phyloP scores from a whole-genome alignment of 108 stramenopile genomes.

The Cyclotella choctawhatcheeana region DNA sequence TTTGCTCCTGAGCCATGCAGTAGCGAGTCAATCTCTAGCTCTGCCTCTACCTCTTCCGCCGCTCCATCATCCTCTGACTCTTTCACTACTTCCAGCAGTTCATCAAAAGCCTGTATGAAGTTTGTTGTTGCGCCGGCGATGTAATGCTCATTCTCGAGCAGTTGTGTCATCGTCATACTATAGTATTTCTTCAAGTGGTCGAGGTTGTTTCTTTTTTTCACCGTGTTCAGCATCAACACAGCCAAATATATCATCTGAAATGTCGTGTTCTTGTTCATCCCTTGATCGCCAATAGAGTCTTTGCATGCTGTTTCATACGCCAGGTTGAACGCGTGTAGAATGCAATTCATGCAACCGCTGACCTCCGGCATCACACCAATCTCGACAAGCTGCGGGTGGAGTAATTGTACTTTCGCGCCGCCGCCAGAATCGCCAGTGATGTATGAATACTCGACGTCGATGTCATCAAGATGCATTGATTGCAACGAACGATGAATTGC shows the following conservation, averaged over 20 bases:
- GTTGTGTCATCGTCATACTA: background rate
- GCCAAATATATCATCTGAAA: constrained; percentile 5
- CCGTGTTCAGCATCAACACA: background rate
- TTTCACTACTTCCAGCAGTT: background rate
- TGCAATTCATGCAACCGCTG: background rate
- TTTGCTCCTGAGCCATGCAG: background rate
- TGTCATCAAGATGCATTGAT: background rate
- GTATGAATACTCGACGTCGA: background rate
- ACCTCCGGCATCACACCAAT: background rate
- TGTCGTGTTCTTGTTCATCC: background rate
- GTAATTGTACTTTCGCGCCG: constrained; percentile 9
- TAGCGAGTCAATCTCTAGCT: background rate
- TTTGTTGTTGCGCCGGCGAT: background rate
- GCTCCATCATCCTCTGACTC: background rate
- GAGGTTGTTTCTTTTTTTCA: background rate
- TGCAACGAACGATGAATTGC: constrained; percentile 1
- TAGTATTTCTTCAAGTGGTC: background rate
- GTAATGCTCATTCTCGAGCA: background rate
- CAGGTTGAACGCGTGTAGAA: background rate
- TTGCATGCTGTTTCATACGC: constrained; percentile 1
- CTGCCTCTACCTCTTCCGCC: background rate
- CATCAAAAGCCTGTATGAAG: background rate
- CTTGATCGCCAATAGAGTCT: constrained; percentile 6
- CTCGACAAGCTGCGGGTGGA: background rate
- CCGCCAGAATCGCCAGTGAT: constrained; percentile 21